Conservation (phyloP, 1,284 basidiomycete genomes). For the Microbotryomycetes sp. region DNA sequence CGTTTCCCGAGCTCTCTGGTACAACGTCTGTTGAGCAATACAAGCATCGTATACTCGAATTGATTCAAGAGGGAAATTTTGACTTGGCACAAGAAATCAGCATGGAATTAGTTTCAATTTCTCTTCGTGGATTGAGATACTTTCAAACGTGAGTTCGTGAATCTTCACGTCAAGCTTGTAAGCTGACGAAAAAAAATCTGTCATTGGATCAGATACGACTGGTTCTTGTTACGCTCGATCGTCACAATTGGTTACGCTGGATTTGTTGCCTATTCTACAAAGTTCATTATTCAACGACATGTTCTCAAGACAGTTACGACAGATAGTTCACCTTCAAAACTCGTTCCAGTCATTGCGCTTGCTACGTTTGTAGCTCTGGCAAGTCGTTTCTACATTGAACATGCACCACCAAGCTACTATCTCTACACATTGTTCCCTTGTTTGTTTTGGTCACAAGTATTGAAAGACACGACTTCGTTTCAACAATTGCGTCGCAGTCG, state of each 20-base stretch:
- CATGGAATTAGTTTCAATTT: conserved; percentile 49
- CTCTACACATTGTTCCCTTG: conserved; percentile 67
- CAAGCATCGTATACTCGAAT: too few species aligned
- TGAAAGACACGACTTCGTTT: conserved; percentile 17
- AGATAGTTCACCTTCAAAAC: conserved; percentile 26
- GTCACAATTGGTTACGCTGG: conserved; percentile 69
- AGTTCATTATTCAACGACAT: conserved; percentile 36
- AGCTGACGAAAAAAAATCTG: not conserved
- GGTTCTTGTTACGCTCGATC: conserved; percentile 61
- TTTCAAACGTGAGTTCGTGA: conserved; percentile 59
- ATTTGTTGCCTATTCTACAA: conserved; percentile 52
- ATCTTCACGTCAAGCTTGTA: not conserved
- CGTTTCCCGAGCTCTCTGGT: conserved; percentile 48
- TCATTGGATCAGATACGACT: conserved; percentile 55
- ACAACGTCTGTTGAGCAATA: too few species aligned
- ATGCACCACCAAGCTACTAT: conserved; percentile 66
- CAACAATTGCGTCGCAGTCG: not conserved
- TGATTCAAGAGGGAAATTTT: conserved; percentile 46
- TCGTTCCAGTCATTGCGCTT: conserved; percentile 47
- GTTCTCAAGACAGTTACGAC: conserved; percentile 2
- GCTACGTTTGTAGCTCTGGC: conserved; percentile 38
- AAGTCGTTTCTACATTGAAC: conserved; percentile 59
- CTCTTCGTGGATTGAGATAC: conserved; percentile 66
- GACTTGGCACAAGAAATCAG: conserved; percentile 52
- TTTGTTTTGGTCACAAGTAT: conserved; percentile 53